Base-by-base conservation (phyloP, 495 filamentous ascomycete species). In the Choiromyces venosus region DNA sequence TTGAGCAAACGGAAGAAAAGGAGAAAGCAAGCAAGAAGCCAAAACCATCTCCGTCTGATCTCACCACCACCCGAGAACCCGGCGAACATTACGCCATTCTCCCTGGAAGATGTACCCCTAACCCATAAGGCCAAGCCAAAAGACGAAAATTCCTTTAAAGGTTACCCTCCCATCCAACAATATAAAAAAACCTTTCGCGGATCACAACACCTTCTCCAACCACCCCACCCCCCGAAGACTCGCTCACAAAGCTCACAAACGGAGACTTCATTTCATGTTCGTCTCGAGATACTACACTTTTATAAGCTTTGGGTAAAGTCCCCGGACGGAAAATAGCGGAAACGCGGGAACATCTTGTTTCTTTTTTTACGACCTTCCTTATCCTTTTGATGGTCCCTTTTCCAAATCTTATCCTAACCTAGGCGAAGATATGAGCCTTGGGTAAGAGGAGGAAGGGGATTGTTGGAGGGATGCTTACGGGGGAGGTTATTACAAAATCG, bases 291-390 rank as follows among this genome's bases (percentile, higher is more conserved):
- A 81, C 76, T 81, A 73, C 74, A 82, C 82, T 84, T 81, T 83
- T 73, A 78, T 74, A 80, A 81, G 93, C 93, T 97, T 97, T 92
- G 93, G 95, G 94, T 93, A 99, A 99, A 99, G 95, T 99, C 95
- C 95, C 94, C 95, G 94, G 95, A 98, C 93, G 91, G 76, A 88
- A 79, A 84, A 81, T 86, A 86, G 87, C 92, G 92, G 91, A 96
- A 96, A 97, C 92, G 92, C 92, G 91, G 92, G 93, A 92, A 93
- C 93, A 95, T 92, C 97, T 89, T 96, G 96, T 93, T 92, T 96
- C 89, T 83, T 89, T 88, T 88, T 87, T 87, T 86, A 89, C 88
- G 87, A 87, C 89, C 82, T 87, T 84, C 83, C 75, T 82, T 80
- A 79, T 86, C 84, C 83, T 82, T 85, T 83, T 83, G 82, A 84